Evolutionary conservation across 169 alveolate species (phyloP), one percentile per base, ranked within the genome.

Genomic region (Miamiensis avidus): DNA sequence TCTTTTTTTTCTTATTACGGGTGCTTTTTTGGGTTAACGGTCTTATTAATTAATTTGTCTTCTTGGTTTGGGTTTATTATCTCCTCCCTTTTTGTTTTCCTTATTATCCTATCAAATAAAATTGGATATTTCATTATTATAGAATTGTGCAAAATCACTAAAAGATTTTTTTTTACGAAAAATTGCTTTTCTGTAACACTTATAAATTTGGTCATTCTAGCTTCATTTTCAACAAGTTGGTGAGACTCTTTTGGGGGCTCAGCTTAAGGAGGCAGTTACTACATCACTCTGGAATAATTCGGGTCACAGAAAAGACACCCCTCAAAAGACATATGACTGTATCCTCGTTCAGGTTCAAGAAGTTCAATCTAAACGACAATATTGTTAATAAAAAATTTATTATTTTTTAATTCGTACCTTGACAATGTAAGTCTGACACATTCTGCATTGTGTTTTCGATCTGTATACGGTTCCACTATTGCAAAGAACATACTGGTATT

Each of bases 401-500:
- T 49, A 49, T 49, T 49, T 20, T 11, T 49, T 11, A 49, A 11
- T 49, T 20, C 20, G 26, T 33, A 77, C 82, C 72, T 77, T 77
- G 4, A 77, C 82, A 32, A 33, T 33, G 72, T 33, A 33, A 31
- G 74, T 33, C 74, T 33, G 31, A 27, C 82, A 77, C 32, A n/a
- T 31, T 25, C 29, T 69, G 33, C 82, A 77, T 6, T 30, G 31
- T 25, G 64, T 77, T 77, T 77, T n/a, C 0, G 82, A 77, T 77
- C 82, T 77, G 29, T 33, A 33, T 25, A 77, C 31, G 27, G 31
- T 30, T 6, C 82, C 82, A 31, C 33, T 33, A n/a, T 77, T 25
- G 0, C 34, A 64, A 0, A 77, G 28, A 11, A 31, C 78, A 78
- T 85, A 85, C 32, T 78, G 65, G 74, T 83, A 85, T 86, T 78